Conservation (phyloP, 2,329 filamentous ascomycete genomes). For the Lasiodiplodia gonubiensis region DNA sequence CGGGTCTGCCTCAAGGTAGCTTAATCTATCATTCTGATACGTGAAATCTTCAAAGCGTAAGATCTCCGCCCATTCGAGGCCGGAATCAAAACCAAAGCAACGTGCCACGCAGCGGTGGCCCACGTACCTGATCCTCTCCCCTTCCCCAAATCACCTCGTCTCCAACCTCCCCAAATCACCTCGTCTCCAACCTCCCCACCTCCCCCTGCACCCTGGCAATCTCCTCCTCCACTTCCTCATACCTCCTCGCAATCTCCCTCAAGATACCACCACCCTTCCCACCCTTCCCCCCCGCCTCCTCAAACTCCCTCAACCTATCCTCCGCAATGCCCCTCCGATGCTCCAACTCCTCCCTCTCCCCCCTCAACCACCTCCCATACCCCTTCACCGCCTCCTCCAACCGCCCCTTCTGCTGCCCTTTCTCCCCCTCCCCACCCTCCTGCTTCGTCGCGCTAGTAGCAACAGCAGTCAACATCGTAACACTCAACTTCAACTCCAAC, state of each 20-base stretch:
- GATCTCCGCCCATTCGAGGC: not conserved
- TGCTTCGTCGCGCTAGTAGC: no score
- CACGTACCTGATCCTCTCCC: not conserved
- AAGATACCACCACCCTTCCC: conserved; percentile 39
- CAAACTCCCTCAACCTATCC: conserved; percentile 34
- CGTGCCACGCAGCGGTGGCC: not conserved
- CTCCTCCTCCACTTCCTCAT: conserved; percentile 44
- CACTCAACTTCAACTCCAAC: conserved; percentile 49
- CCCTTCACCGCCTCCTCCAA: conserved; percentile 41
- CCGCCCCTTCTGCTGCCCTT: conserved; percentile 36
- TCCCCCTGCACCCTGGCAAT: conserved; percentile 42
- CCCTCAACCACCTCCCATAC: conserved; percentile 40
- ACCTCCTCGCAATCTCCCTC: conserved; percentile 48
- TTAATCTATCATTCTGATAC: not conserved
- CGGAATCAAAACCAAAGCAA: not conserved
- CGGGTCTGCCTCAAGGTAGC: not conserved
- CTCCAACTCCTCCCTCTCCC: conserved; percentile 38
- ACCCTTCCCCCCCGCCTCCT: conserved; percentile 39
- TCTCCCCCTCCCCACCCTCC: conserved; percentile 39
- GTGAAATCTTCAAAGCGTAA: not conserved
- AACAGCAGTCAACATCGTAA: conserved; percentile 34
- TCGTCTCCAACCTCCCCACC: conserved; percentile 36
- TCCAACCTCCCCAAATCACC: conserved; percentile 35
- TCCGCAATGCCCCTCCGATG: conserved; percentile 33
- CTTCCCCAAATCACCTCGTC: not conserved